Base-by-base conservation (phyloP, 768 basidiomycete species). In the Crassisporium funariophilum region DNA sequence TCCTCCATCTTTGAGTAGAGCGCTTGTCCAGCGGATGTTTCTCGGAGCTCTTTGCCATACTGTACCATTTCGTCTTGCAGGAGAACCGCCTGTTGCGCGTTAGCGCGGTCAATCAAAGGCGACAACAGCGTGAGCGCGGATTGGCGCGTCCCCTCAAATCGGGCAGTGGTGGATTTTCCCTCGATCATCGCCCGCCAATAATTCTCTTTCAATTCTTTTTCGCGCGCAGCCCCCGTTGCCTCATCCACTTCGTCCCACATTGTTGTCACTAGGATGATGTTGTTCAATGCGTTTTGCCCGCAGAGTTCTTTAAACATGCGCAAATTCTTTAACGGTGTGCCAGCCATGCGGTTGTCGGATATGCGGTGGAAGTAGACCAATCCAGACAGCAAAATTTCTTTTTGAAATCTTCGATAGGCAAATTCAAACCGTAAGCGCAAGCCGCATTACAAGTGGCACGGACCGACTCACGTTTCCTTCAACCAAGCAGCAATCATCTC, bases 231-330 rank as follows among this genome's bases (percentile, higher is more conserved):
- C 4, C 55, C 55, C 4, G 38, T 13, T 4, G 44, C 31, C 19
- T 35, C 16, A 0, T 39, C 47, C 6, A 56, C 34, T 27, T 36
- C 36, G n/a, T 23, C 27, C 47, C 50, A 49, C 45, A 49, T 52
- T 5, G 57, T 72, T 3, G 69, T 74, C 21, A 61, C 60, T 4
- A 74, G 55, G 10, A 64, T 57, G 12, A 69, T 56, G 15, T 65
- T 65, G 15, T 17, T 50, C 10, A 65, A 44, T 5, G 66, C 60
- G 4, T 59, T 10, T 13, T 55, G 38, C 1, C 72, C 73, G 35
- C 73, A 74, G 13, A 74, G 42, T 29, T 55, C 55, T 23, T 60
- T 52, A 49, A 73, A 71, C 55, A 71, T 54, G n/a, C 50, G 48
- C 34, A 72, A 58, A 48, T 70, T 59, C 24, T 50, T 60, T 19